These are phyloP conservation scores for Globisporangium canariense DNA, from an alignment of 352 stramenopile species.

Conservation along the genomic window DNA sequence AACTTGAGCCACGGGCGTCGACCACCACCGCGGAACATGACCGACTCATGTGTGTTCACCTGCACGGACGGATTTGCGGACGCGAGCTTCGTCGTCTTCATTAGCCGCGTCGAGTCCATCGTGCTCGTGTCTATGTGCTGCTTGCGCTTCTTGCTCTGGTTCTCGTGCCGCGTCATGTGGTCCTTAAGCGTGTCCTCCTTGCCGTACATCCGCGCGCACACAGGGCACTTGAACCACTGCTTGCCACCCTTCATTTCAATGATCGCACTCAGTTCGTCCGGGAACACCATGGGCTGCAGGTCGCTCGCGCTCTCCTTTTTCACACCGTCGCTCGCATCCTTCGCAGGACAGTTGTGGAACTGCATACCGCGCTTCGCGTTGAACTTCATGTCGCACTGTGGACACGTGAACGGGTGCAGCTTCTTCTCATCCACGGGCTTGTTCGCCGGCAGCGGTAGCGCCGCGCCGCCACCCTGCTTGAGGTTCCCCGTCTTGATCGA, in stretches of 20 bases:
- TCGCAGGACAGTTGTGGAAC: slow-evolving; percentile 80
- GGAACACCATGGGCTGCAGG: slow-evolving; percentile 66
- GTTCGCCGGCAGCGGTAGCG: slow-evolving; percentile 49
- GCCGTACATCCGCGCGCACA: slow-evolving; percentile 75
- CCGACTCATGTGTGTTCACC: slow-evolving; percentile 83
- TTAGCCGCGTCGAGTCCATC: slow-evolving; percentile 74
- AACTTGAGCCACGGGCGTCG: slow-evolving; percentile 77
- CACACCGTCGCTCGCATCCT: slow-evolving; percentile 31
- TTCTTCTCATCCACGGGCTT: slow-evolving; percentile 88
- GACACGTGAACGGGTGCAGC: slow-evolving; percentile 79
- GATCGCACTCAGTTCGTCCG: slow-evolving; percentile 60
- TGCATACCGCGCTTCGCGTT: slow-evolving; percentile 81
- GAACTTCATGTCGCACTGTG: slow-evolving; percentile 83
- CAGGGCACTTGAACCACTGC: slow-evolving; percentile 84
- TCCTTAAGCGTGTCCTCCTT: slow-evolving; percentile 68
- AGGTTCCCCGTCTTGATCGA: slow-evolving; percentile 60
- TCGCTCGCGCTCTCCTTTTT: slow-evolving; percentile 25
- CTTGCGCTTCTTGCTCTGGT: slow-evolving; percentile 86
- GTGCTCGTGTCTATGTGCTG: slow-evolving; percentile 78
- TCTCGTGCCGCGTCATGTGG: slow-evolving; percentile 82
- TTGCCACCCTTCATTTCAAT: slow-evolving; percentile 78
- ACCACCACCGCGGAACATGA: slow-evolving; percentile 77
- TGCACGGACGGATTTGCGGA: slow-evolving; percentile 86
- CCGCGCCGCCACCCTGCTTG: slow-evolving; percentile 47
- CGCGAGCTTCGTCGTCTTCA: slow-evolving; percentile 78